phyloP scores from a whole-genome alignment of 225 moss, liverwort and hornwort species.

The Antitrichia curtipendula region DNA sequence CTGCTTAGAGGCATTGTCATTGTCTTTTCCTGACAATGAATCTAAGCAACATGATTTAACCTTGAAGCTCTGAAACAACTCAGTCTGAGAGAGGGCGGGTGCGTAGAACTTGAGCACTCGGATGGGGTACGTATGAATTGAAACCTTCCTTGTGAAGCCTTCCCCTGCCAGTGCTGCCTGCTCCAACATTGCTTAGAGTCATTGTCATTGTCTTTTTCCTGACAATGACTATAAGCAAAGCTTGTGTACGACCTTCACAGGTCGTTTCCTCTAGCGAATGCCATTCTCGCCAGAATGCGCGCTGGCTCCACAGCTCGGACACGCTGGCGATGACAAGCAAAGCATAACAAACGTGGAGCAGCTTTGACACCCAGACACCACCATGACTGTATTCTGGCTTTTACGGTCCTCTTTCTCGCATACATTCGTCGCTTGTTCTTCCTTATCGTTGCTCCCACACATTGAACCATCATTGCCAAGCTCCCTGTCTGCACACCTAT shows the following conservation, averaged over 20 bases:
- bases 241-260: slow-evolving; percentile 38
- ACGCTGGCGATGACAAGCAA: slow-evolving; percentile 35
- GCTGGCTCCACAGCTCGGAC: slow-evolving; percentile 39
- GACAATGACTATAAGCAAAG: slow-evolving; percentile 74
- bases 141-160: neutral
- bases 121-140: neutral
- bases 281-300: slow-evolving; percentile 18
- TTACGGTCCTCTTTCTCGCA: neutral
- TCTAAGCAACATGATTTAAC: slow-evolving; percentile 40
- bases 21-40: slow-evolving; percentile 70
- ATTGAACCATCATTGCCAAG: slow-evolving; percentile 3
- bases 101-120: slow-evolving; percentile 18
- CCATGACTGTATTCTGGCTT: slow-evolving; percentile 21
- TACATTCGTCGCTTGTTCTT: neutral
- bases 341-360: slow-evolving; percentile 54
- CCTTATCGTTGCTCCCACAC: slow-evolving; percentile 2
- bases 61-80: slow-evolving; percentile 25
- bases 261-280: slow-evolving; percentile 22
- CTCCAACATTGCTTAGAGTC: slow-evolving; percentile 73
- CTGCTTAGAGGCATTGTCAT: slow-evolving; percentile 66
- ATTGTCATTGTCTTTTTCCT: slow-evolving; percentile 79
- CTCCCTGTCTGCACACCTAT: slow-evolving; percentile 9
- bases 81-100: slow-evolving; percentile 12
- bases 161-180: slow-evolving; percentile 13
- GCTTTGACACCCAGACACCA: slow-evolving; percentile 42